These are phyloP conservation scores for Zalerion maritima DNA, from an alignment of 495 filamentous ascomycete species.

Conservation along the genomic window DNA sequence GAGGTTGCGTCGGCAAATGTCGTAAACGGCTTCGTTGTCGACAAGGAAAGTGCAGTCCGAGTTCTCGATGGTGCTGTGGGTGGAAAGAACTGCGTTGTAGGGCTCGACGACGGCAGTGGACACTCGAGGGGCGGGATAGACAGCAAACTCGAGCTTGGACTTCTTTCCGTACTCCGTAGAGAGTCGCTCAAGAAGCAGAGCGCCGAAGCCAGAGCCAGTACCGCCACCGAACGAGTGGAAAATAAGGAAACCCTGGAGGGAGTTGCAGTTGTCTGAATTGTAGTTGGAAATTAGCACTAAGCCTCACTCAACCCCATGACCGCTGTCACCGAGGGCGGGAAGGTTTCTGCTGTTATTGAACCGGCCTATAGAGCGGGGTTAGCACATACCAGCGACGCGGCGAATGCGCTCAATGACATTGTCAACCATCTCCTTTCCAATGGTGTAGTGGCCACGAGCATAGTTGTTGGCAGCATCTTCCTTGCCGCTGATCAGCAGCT, in stretches of 20 bases:
- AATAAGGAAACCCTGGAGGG: constrained; percentile 80
- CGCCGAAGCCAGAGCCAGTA: constrained; percentile 83
- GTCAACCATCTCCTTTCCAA: constrained; percentile 83
- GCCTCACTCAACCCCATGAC: not conserved
- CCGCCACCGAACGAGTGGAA: constrained; percentile 93
- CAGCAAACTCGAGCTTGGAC: constrained; percentile 83
- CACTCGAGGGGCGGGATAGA: constrained; percentile 76
- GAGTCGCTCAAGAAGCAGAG: constrained; percentile 73
- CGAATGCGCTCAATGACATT: constrained; percentile 73
- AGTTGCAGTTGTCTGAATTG: constrained; percentile 67
- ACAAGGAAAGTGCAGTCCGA: constrained; percentile 87
- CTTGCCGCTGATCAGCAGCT: constrained; percentile 77
- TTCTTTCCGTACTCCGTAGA: constrained; percentile 88
- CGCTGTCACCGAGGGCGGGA: not conserved
- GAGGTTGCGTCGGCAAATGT: constrained; percentile 79
- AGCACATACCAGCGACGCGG: constrained; percentile 54
- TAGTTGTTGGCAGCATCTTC: constrained; percentile 95
- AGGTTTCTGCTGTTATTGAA: not conserved
- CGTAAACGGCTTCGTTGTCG: constrained; percentile 87
- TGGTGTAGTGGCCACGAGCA: constrained; percentile 84
- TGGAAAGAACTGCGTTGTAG: constrained; percentile 83
- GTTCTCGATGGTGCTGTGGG: constrained; percentile 89
- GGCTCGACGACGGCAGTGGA: constrained; percentile 85
- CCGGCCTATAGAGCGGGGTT: not conserved
- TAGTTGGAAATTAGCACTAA: no score